phyloP scores from a whole-genome alignment of 2,329 filamentous ascomycete species.

The Ilyonectria mors-panacis region DNA sequence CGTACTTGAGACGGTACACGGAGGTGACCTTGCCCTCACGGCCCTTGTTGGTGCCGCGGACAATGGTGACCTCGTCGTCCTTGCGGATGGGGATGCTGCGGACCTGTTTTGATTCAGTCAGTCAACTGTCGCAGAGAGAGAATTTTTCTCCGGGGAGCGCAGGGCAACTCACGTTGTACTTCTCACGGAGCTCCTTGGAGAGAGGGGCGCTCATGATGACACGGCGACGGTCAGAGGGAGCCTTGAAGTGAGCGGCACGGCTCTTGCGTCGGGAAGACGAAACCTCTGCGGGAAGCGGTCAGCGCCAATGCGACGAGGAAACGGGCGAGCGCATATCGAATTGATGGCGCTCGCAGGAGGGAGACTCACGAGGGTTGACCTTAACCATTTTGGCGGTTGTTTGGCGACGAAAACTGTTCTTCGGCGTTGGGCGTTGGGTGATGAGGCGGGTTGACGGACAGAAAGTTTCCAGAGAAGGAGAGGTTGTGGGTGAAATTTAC shows the following conservation, averaged over 20 bases:
- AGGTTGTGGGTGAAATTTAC: conserved; percentile 51
- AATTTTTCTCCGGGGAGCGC: not conserved
- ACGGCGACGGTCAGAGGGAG: conserved; percentile 93
- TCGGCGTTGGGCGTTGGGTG: conserved; percentile 51
- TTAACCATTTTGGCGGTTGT: conserved; percentile 75
- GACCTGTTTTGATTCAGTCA: conserved; percentile 70
- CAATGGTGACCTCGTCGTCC: conserved; percentile 94
- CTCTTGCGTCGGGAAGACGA: conserved; percentile 95
- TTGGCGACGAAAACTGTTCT: conserved; percentile 47
- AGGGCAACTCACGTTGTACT: conserved; percentile 89
- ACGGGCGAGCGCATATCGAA: conserved; percentile 8
- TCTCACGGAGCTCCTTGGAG: conserved; percentile 97
- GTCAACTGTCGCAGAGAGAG: not conserved
- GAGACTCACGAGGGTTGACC: conserved; percentile 72
- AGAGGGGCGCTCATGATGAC: conserved; percentile 97
- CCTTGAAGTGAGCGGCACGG: conserved; percentile 98
- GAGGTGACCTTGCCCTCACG: conserved; percentile 98
- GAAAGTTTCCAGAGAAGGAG: conserved; percentile 27
- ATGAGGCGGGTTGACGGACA: conserved; percentile 43
- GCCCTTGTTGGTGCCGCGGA: conserved; percentile 95
- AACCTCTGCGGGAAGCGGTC: conserved; percentile 63
- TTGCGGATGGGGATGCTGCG: conserved; percentile 97
- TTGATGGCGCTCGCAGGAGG: not conserved
- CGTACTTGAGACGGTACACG: conserved; percentile 98
- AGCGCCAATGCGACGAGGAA: conserved; percentile 13